Evolutionary conservation across 2,329 filamentous ascomycete genomes (phyloP), one percentile per base, ranked within the genome.

Genomic region (Colletotrichum plurivorum): DNA sequence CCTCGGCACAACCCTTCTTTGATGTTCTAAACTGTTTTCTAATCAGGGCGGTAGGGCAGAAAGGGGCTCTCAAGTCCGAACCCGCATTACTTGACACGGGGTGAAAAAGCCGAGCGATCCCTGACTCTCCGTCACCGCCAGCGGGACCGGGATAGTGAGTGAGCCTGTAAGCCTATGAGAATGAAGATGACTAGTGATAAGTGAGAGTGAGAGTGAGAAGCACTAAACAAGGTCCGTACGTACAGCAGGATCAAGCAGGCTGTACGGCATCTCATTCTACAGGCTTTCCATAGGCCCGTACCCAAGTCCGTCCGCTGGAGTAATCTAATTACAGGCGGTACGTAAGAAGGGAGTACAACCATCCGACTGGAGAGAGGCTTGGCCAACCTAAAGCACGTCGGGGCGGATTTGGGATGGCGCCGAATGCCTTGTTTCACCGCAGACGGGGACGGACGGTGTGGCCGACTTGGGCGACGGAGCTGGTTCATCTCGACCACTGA

Each of bases 401-500:
- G 66, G 8, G 62, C 66, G 66, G 66, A 51, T 55, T 69, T 66
- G 62, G 51, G 2, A 48, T 43, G 36, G 51, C 36, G 49, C 66
- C 66, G 66, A 66, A 66, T 61, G 62, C 66, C 66, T 66, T 69
- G 51, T 59, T 60, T 46, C 62, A 69, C 66, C 18, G 9, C 36
- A 46, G 55, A 52, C 31, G 43, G 51, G 61, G 51, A 31, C 66
- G 36, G 66, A 55, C 62, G 66, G 66, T 18, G 56, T 66, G 55
- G 43, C 66, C 66, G 62, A 66, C 25, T 57, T 41, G 43, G 18
- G 61, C 20, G 22, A 55, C 49, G 41, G 45, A 54, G 41, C 22
- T 54, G 22, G 55, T 69, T 60, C 66, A 27, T 60, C 62, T 66
- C 16, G 55, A 60, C 66, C 66, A 60, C 45, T 69, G 55, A 22